Conservation (phyloP, 2,329 filamentous ascomycete genomes). For the Paraconiothyrium sp. region DNA sequence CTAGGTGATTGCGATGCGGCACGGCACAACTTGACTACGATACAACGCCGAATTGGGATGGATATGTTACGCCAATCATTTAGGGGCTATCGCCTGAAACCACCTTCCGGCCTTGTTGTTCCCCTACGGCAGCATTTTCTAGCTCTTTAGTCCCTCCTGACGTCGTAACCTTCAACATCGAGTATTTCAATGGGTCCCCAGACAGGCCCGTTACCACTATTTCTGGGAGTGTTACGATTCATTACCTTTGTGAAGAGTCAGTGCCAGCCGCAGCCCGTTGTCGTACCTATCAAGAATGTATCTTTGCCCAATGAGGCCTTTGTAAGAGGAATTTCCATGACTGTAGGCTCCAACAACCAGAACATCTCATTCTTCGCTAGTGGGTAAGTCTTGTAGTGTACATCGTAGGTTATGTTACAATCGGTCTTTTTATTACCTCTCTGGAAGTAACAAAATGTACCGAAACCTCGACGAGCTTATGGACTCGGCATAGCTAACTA, state of each 20-base stretch:
- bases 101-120: neutral
- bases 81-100: neutral
- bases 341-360: slow-evolving; percentile 25
- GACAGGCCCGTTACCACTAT: slow-evolving; percentile 5
- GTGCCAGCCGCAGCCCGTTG: slow-evolving; percentile 21
- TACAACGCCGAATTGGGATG: slow-evolving; percentile 10
- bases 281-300: slow-evolving; percentile 25
- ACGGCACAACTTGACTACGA: neutral
- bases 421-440: neutral
- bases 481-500: slow-evolving; percentile 14
- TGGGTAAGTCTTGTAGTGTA: slow-evolving; percentile 21
- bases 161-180: neutral
- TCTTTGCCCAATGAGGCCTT: slow-evolving; percentile 23
- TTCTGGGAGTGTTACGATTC: slow-evolving; percentile 9
- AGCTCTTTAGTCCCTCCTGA: neutral
- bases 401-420: slow-evolving; percentile 2
- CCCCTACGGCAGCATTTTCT: neutral
- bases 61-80: neutral
- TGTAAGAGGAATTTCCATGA: slow-evolving; percentile 23
- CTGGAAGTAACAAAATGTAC: neutral
- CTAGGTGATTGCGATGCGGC: slow-evolving; percentile 11
- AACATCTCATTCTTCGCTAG: slow-evolving; percentile 29
- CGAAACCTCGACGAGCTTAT: neutral
- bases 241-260: slow-evolving; percentile 8
- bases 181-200: slow-evolving; percentile 10